Evolutionary conservation across 1,284 basidiomycete genomes (phyloP).

Genomic region (Microbotryum silenes-acaulis): DNA sequence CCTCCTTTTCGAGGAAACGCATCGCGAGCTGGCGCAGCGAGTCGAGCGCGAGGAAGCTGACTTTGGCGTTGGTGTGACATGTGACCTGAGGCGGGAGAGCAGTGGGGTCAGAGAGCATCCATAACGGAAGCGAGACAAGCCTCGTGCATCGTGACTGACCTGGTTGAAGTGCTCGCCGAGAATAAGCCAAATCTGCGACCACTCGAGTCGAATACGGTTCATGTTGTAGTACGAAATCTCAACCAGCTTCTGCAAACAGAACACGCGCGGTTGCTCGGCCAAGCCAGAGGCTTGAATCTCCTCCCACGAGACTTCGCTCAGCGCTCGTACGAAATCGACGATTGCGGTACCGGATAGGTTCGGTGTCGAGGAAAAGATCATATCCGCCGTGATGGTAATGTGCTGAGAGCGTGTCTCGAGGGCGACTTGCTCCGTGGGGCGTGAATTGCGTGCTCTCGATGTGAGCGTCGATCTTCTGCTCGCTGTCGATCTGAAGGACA

Average conservation of each 20-base stretch:
- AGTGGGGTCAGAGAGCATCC: no score
- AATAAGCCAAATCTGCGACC: conserved; percentile 97
- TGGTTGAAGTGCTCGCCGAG: conserved; percentile 99
- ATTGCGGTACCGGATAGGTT: conserved; percentile 93
- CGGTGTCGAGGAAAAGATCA: conserved; percentile 95
- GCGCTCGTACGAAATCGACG: conserved; percentile 91
- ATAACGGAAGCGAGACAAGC: background rate
- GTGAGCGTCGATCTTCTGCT: conserved; percentile 23
- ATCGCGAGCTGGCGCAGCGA: conserved; percentile 96
- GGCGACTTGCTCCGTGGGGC: conserved; percentile 79
- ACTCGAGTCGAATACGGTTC: conserved; percentile 95
- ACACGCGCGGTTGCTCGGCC: conserved; percentile 77
- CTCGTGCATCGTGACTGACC: conserved; percentile 45
- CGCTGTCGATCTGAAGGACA: conserved; percentile 4
- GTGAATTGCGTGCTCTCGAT: conserved; percentile 41
- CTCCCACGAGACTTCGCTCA: conserved; percentile 98
- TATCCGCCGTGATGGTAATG: conserved; percentile 96
- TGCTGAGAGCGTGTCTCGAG: conserved; percentile 95
- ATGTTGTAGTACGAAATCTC: conserved; percentile 99
- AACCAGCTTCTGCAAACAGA: conserved; percentile 96
- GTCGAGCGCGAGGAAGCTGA: conserved; percentile 94
- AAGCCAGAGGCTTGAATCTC: conserved; percentile 96
- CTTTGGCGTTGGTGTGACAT: conserved; percentile 94
- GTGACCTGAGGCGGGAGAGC: conserved; percentile 58
- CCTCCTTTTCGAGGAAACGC: conserved; percentile 98